Percentiles rank a stretch among this genome's conserved stretches.
Evolutionary conservation across 2,329 filamentous ascomycete genomes (phyloP).

Genomic region (Teratosphaeria gauchensis): DNA sequence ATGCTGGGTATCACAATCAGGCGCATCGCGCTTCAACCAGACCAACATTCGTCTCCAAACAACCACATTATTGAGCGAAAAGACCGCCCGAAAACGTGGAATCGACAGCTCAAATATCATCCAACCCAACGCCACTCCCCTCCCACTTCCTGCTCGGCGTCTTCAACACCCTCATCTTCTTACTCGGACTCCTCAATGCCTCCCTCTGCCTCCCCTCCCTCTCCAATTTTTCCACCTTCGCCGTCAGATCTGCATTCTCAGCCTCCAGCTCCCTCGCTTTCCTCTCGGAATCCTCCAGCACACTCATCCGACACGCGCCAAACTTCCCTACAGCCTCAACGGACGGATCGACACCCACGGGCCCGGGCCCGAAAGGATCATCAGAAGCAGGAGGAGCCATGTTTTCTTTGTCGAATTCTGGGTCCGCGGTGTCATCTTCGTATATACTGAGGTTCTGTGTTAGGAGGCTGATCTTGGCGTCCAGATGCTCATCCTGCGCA

Average conservation of each 20-base stretch:
- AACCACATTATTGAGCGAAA: background rate
- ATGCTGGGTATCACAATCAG: background rate
- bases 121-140: slow-evolving; percentile 23
- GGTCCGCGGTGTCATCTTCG: slow-evolving; percentile 28
- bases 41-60: background rate
- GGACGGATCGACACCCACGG: background rate
- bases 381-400: background rate
- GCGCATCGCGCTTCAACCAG: background rate
- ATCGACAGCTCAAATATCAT: slow-evolving; percentile 1
- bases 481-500: slow-evolving; percentile 71
- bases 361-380: background rate
- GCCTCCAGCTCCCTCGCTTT: slow-evolving; percentile 27
- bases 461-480: slow-evolving; percentile 73
- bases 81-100: background rate
- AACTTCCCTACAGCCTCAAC: background rate
- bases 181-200: slow-evolving; percentile 33
- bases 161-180: slow-evolving; percentile 42
- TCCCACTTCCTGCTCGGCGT: slow-evolving; percentile 35
- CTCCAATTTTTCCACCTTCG: slow-evolving; percentile 31
- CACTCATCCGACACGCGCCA: slow-evolving; percentile 1
- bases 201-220: slow-evolving; percentile 24
- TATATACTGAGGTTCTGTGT: slow-evolving; percentile 43
- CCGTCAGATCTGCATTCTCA: slow-evolving; percentile 35
- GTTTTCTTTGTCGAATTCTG: slow-evolving; percentile 18
- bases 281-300: slow-evolving; percentile 7